A percentile compares a stretch with the other conserved stretches of the same genome.
These are phyloP conservation scores for Mucor mucedo DNA, from an alignment of 371 early-diverging fungal species.

Conservation along the genomic window DNA sequence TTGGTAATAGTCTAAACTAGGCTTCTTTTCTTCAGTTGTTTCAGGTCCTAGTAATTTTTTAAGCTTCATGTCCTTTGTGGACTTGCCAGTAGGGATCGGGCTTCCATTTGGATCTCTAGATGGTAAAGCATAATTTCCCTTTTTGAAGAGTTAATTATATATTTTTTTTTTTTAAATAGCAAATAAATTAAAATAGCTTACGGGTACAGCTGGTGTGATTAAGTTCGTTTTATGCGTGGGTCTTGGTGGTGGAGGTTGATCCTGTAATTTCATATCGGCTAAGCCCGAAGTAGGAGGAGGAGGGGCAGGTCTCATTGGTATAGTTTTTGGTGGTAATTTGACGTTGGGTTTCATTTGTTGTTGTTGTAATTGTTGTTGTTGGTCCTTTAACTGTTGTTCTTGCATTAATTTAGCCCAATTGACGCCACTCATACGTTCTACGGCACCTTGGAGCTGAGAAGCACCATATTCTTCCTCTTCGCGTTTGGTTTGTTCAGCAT, in stretches of 20 bases:
- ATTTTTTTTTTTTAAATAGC: background rate
- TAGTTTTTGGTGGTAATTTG: slow-evolving; percentile 25
- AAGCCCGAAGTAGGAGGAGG: slow-evolving; percentile 25
- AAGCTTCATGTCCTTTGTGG: slow-evolving; percentile 3
- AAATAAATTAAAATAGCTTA: background rate
- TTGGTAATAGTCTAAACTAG: slow-evolving; percentile 13
- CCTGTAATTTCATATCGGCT: slow-evolving; percentile 18
- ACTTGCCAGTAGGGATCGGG: slow-evolving; percentile 11
- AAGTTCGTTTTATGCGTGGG: slow-evolving; percentile 14
- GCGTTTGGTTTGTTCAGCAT: slow-evolving; percentile 79
- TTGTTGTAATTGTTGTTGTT: slow-evolving; percentile 8
- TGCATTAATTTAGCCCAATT: slow-evolving; percentile 38
- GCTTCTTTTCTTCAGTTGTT: slow-evolving; percentile 1
- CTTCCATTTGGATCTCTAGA: slow-evolving; percentile 24
- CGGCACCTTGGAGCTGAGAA: slow-evolving; percentile 35
- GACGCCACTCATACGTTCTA: slow-evolving; percentile 34
- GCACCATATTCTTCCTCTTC: slow-evolving; percentile 58
- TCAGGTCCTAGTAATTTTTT: slow-evolving; percentile 4
- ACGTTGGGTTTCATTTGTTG: slow-evolving; percentile 17
- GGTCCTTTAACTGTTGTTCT: slow-evolving; percentile 11
- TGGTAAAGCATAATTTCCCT: slow-evolving; percentile 22
- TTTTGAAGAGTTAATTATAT: slow-evolving; percentile 1
- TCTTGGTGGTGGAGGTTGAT: slow-evolving; percentile 12
- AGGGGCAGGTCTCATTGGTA: slow-evolving; percentile 30
- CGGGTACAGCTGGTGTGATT: slow-evolving; percentile 16